These are phyloP conservation scores for Botrytis byssoidea DNA, from an alignment of 2,329 filamentous ascomycete species.

Conservation along the genomic window DNA sequence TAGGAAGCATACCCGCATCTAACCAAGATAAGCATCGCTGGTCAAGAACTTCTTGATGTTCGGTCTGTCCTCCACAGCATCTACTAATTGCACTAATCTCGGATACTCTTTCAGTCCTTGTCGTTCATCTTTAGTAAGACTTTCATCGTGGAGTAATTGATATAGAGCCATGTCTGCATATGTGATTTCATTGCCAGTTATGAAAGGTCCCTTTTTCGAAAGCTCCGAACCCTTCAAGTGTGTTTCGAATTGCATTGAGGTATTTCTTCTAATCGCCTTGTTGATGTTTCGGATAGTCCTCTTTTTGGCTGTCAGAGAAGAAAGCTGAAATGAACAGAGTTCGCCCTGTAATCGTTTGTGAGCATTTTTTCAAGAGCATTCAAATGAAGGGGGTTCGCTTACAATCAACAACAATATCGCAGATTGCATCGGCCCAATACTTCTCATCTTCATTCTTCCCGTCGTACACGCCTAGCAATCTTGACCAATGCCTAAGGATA, in stretches of 20 bases:
- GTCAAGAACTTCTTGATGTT: constrained; percentile 36
- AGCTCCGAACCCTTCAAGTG: constrained; percentile 36
- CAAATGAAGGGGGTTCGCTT: background rate
- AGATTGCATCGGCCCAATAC: constrained; percentile 39
- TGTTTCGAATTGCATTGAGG: constrained; percentile 41
- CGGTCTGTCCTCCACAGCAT: constrained; percentile 33
- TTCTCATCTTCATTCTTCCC: constrained; percentile 37
- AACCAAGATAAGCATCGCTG: constrained; percentile 35
- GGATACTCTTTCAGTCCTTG: constrained; percentile 34
- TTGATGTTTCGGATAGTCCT: constrained; percentile 4
- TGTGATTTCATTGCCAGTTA: constrained; percentile 35
- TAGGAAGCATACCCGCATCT: background rate
- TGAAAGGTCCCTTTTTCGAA: constrained; percentile 36
- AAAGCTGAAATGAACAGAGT: constrained; percentile 7
- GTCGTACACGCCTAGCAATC: constrained; percentile 36
- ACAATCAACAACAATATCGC: constrained; percentile 34
- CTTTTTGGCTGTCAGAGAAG: background rate
- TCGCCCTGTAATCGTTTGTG: background rate
- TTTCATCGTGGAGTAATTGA: constrained; percentile 37
- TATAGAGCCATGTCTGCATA: constrained; percentile 38
- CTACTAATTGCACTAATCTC: constrained; percentile 34
- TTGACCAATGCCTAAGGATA: constrained; percentile 37
- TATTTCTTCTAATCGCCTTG: constrained; percentile 1
- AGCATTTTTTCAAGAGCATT: background rate
- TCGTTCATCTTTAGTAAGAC: constrained; percentile 33